Conservation (phyloP, 768 basidiomycete genomes). For the Suillus weaverae region DNA sequence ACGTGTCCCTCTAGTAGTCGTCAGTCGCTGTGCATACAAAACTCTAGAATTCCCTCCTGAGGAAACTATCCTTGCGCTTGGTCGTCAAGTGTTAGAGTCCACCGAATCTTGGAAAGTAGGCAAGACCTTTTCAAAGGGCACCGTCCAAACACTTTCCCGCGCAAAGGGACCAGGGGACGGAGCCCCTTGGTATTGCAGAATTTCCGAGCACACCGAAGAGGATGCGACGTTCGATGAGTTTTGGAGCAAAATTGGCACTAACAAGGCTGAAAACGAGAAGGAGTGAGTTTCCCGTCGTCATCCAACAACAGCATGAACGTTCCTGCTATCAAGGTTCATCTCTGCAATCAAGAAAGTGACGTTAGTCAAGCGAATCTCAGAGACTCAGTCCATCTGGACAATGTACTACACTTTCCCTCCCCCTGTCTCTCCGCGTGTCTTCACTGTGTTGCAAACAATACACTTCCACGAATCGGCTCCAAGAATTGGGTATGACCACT, state of each 20-base stretch:
- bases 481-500: conserved; percentile 54
- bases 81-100: conserved; percentile 54
- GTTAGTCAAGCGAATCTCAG: conserved; percentile 61
- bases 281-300: conserved; percentile 43
- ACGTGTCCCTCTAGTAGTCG: conserved; percentile 5
- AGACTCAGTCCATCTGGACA: conserved; percentile 67
- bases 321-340: conserved; percentile 53
- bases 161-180: conserved; percentile 55
- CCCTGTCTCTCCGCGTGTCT: conserved; percentile 70
- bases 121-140: conserved; percentile 54
- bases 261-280: conserved; percentile 70
- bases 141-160: conserved; percentile 55
- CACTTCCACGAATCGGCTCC: conserved; percentile 50
- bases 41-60: conserved; percentile 60
- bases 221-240: conserved; percentile 74
- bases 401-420: conserved; percentile 71
- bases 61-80: conserved; percentile 54
- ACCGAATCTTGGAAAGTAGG: conserved; percentile 65
- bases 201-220: conserved; percentile 62
- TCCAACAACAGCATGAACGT: not conserved
- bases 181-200: conserved; percentile 66
- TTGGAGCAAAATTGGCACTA: conserved; percentile 64
- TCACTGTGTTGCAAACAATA: conserved; percentile 71
- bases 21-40: not conserved
- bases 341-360: conserved; percentile 62